These are phyloP conservation scores for Capsicum baccatum DNA, from an alignment of 257 asterid genomes.

Conservation along the genomic window DNA sequence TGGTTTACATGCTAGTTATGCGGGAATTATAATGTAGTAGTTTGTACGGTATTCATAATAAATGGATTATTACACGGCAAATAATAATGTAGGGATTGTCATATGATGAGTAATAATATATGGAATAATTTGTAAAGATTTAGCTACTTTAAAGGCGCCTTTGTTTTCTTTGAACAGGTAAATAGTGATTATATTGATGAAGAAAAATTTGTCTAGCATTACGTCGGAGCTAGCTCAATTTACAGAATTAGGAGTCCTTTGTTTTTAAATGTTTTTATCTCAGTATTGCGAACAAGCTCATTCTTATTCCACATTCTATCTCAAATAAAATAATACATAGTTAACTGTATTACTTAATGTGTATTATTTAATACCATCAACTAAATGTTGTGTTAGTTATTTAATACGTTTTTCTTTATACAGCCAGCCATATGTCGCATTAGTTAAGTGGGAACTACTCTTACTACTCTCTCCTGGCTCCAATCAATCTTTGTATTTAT, in stretches of 20 bases:
- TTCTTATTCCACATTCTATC: neutral
- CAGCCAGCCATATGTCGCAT: neutral
- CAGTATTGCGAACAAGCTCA: neutral
- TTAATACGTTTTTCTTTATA: neutral
- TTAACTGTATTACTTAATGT: neutral
- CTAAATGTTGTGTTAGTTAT: constrained; percentile 1
- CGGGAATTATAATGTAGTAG: constrained; percentile 3
- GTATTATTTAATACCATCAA: neutral
- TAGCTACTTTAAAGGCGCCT: neutral
- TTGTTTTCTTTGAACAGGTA: neutral
- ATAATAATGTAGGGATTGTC: neutral
- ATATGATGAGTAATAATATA: neutral
- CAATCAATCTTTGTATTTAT: neutral
- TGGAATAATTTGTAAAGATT: neutral
- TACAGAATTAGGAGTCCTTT: too few species aligned
- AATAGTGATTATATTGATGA: neutral
- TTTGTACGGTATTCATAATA: neutral
- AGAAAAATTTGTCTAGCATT: neutral
- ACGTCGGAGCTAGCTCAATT: neutral
- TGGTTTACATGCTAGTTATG: constrained; percentile 5
- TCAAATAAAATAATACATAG: neutral
- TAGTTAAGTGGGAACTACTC: neutral
- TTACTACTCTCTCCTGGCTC: neutral
- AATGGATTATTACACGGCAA: neutral
- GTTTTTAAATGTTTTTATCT: neutral